Conservation (phyloP, 164 flowering plant species). For the Paratinospora sagittata region DNA sequence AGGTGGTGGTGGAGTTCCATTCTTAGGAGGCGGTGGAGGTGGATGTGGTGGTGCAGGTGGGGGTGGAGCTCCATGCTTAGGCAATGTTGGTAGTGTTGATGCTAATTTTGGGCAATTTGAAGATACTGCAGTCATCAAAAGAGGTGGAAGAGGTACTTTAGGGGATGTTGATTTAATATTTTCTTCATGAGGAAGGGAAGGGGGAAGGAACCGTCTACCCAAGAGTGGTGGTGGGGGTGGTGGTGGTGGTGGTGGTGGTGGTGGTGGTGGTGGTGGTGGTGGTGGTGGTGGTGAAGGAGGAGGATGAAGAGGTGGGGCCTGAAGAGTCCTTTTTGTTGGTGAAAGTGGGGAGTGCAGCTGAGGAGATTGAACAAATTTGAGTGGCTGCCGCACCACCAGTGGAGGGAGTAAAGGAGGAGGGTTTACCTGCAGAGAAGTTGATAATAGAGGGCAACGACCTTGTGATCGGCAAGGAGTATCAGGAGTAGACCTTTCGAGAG, state of each 20-base stretch:
- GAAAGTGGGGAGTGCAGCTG: constrained; percentile 17
- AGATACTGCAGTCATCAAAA: not conserved
- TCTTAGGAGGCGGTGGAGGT: constrained; percentile 25
- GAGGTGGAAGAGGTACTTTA: constrained; percentile 19
- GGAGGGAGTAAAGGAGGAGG: constrained; percentile 16
- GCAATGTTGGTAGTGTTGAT: constrained; percentile 15
- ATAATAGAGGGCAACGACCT: constrained; percentile 7
- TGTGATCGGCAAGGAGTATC: not conserved
- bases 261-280: too few species aligned
- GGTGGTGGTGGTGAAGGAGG: too few species aligned
- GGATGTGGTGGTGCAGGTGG: constrained; percentile 26
- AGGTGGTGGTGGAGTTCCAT: constrained; percentile 29
- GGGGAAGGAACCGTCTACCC: not conserved
- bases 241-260: constrained; percentile 22
- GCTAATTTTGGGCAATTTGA: not conserved
- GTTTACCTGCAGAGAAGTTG: not conserved
- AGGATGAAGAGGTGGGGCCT: constrained; percentile 12
- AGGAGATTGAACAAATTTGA: constrained; percentile 6
- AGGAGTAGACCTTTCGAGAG: not conserved
- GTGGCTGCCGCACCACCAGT: constrained; percentile 9
- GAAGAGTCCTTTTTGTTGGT: not conserved
- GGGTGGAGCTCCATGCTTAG: not conserved
- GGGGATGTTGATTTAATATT: not conserved
- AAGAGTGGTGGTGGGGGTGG: constrained; percentile 34
- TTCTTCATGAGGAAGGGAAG: constrained; percentile 11